phyloP scores from a whole-genome alignment of 345 rosid genomes.

The Limnanthes douglasii region DNA sequence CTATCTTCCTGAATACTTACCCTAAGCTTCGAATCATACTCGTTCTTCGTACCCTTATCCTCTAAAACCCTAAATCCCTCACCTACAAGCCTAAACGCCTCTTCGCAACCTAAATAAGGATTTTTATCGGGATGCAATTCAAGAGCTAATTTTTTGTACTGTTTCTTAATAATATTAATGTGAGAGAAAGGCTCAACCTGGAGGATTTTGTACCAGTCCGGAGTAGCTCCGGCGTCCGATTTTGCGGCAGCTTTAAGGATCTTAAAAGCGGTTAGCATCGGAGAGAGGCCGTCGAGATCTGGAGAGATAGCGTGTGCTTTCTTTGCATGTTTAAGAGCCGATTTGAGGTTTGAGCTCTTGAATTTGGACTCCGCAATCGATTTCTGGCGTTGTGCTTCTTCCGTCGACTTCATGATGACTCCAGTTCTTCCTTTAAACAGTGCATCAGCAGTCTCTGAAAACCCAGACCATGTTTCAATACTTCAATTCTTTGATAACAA shows the following conservation, averaged over 20 bases:
- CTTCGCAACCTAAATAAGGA: slow-evolving; percentile 48
- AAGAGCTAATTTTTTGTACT: slow-evolving; percentile 62
- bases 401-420: too few species aligned
- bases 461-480: too few species aligned
- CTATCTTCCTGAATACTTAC: slow-evolving; percentile 54
- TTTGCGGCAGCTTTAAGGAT: slow-evolving; percentile 31
- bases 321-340: slow-evolving; percentile 49
- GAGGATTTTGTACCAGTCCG: slow-evolving; percentile 68
- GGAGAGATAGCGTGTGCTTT: slow-evolving; percentile 50
- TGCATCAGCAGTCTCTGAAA: too few species aligned
- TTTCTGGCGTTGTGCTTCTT: slow-evolving; percentile 43
- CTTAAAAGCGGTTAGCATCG: slow-evolving; percentile 53
- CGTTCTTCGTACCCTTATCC: slow-evolving; percentile 51
- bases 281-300: slow-evolving; percentile 33
- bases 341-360: slow-evolving; percentile 26
- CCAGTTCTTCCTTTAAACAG: too few species aligned
- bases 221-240: slow-evolving; percentile 10
- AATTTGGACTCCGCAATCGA: slow-evolving; percentile 37
- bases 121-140: slow-evolving; percentile 75
- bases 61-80: slow-evolving; percentile 62
- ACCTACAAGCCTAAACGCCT: slow-evolving; percentile 74
- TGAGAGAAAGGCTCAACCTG: slow-evolving; percentile 87
- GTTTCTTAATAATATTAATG: slow-evolving; percentile 40
- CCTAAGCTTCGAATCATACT: slow-evolving; percentile 65
- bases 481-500: too few species aligned